A percentile compares a stretch with the other conserved stretches of the same genome.
These are phyloP conservation scores for Termitomyces sp. DNA, from an alignment of 768 basidiomycete genomes.

Conservation along the genomic window DNA sequence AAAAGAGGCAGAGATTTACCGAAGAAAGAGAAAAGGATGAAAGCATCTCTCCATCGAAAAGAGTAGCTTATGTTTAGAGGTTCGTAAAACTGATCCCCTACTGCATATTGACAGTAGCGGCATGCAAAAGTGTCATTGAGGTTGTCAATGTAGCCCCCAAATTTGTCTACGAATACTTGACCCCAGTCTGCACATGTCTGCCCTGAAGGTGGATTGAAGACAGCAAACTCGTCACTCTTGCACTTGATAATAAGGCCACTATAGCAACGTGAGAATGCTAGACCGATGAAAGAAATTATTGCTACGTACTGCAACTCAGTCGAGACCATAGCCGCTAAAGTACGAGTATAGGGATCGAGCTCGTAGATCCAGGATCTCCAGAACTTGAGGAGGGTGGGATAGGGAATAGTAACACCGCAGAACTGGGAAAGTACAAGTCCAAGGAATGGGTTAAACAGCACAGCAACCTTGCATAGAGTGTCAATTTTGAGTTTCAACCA, in stretches of 20 bases:
- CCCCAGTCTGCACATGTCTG: slow-evolving; percentile 75
- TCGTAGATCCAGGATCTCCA: slow-evolving; percentile 80
- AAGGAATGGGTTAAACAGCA: slow-evolving; percentile 77
- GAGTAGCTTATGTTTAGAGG: slow-evolving; percentile 64
- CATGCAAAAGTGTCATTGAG: slow-evolving; percentile 54
- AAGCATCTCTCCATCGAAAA: slow-evolving; percentile 64
- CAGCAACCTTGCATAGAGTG: slow-evolving; percentile 63
- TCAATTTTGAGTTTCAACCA: neutral
- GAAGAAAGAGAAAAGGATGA: slow-evolving; percentile 59
- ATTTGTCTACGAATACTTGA: slow-evolving; percentile 48
- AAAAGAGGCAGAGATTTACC: slow-evolving; percentile 27
- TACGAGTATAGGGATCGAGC: slow-evolving; percentile 64
- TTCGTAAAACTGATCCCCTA: slow-evolving; percentile 66
- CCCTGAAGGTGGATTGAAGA: slow-evolving; percentile 68
- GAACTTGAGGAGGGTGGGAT: slow-evolving; percentile 55
- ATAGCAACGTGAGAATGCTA: slow-evolving; percentile 10
- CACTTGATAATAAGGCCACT: slow-evolving; percentile 64
- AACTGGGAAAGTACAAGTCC: slow-evolving; percentile 61
- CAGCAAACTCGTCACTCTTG: slow-evolving; percentile 60
- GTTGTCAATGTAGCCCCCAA: slow-evolving; percentile 76
- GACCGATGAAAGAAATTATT: neutral
- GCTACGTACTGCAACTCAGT: slow-evolving; percentile 64
- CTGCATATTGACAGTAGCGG: slow-evolving; percentile 65
- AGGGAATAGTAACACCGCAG: slow-evolving; percentile 79
- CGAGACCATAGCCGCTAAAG: slow-evolving; percentile 66